Percentiles rank a stretch among this genome's conserved stretches.
Evolutionary conservation across 2,329 filamentous ascomycete genomes (phyloP).

Genomic region (Apiospora koreana): DNA sequence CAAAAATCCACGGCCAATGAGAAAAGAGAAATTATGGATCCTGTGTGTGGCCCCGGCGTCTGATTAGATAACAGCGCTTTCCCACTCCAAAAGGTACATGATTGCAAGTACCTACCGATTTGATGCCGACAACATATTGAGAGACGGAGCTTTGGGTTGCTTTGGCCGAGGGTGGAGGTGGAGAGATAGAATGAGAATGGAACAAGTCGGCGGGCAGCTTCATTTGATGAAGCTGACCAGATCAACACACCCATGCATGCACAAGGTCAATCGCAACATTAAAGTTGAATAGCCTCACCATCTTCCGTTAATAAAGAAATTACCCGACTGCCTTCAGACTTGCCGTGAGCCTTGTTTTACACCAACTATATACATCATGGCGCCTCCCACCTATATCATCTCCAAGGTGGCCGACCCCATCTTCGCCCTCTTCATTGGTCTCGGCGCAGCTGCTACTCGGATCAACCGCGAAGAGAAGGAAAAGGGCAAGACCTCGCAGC

Average conservation of each 20-base stretch:
- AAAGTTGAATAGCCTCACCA: background rate
- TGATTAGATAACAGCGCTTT: constrained; percentile 1
- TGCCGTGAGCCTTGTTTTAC: background rate
- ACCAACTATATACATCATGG: constrained; percentile 38
- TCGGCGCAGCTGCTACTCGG: constrained; percentile 55
- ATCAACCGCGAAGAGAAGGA: constrained; percentile 63
- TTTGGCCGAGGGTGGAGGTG: background rate
- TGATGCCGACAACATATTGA: background rate
- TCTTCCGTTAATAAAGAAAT: background rate
- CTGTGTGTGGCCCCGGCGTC: background rate
- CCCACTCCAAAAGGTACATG: background rate
- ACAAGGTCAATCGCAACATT: background rate
- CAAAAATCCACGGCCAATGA: constrained; percentile 10
- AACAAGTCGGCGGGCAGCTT: background rate
- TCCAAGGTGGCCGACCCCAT: constrained; percentile 60
- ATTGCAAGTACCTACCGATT: background rate
- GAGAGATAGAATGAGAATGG: background rate
- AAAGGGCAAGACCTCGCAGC: constrained; percentile 52
- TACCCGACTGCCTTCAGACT: background rate
- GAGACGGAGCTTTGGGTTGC: background rate
- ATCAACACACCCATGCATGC: background rate
- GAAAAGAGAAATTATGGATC: background rate
- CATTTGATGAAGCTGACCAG: background rate
- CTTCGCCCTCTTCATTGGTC: constrained; percentile 58
- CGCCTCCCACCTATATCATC: constrained; percentile 59